Evolutionary conservation across 352 stramenopile species (phyloP).

Genomic region (Blastocystis sp.): DNA sequence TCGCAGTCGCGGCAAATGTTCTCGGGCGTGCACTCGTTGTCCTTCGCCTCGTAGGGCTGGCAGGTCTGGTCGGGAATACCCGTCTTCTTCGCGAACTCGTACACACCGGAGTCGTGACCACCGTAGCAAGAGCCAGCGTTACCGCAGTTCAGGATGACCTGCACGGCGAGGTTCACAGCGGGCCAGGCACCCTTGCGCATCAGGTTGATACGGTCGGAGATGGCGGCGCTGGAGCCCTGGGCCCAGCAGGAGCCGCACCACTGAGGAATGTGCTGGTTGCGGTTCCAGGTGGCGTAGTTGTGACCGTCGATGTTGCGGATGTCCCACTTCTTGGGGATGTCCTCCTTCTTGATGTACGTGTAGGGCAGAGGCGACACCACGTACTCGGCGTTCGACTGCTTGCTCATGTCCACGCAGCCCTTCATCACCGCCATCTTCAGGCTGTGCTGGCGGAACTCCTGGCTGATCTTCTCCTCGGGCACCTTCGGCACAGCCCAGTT

Average conservation of each 20-base stretch:
- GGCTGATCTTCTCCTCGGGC: conserved; percentile 1
- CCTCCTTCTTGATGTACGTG: conserved; percentile 81
- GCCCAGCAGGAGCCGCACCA: conserved; percentile 90
- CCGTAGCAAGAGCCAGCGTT: conserved; percentile 80
- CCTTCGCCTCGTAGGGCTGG: conserved; percentile 86
- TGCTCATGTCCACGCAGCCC: conserved; percentile 87
- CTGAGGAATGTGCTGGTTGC: conserved; percentile 96
- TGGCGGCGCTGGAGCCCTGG: conserved; percentile 84
- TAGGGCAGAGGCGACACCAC: conserved; percentile 79
- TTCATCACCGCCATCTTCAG: conserved; percentile 84
- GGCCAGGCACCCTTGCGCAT: conserved; percentile 84
- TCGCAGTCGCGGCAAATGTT: conserved; percentile 79
- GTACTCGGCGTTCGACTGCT: conserved; percentile 3
- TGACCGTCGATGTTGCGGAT: conserved; percentile 91
- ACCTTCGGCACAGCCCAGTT: conserved; percentile 84
- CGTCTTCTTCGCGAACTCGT: conserved; percentile 86
- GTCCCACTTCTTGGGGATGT: conserved; percentile 89
- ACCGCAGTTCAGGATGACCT: conserved; percentile 86
- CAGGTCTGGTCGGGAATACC: conserved; percentile 90
- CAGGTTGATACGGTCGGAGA: conserved; percentile 89
- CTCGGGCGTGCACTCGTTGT: conserved; percentile 82
- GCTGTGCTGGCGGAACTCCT: conserved; percentile 80
- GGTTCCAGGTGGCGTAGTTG: conserved; percentile 93
- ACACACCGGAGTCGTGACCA: conserved; percentile 84
- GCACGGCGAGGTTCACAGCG: conserved; percentile 84